Conservation (phyloP, 2,329 filamentous ascomycete species). For the Grosmannia huntii region DNA sequence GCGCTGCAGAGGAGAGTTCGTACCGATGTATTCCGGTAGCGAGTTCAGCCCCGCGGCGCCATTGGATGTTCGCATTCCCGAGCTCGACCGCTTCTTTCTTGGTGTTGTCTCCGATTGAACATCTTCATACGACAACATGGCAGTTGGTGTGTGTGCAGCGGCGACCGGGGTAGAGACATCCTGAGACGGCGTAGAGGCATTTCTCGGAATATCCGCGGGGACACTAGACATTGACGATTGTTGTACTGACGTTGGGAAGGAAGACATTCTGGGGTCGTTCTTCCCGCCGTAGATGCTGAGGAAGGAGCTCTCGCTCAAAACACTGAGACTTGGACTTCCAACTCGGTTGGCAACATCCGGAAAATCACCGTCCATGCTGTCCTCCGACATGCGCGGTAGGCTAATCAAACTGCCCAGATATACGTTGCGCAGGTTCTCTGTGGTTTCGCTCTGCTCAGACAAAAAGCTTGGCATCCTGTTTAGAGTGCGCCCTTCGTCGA, state of each 20-base stretch:
- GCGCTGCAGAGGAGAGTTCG: constrained; percentile 35
- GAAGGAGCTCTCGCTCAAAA: constrained; percentile 57
- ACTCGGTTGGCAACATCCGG: constrained; percentile 25
- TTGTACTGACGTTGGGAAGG: constrained; percentile 13
- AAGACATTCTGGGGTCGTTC: constrained; percentile 14
- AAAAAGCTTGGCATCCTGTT: constrained; percentile 52
- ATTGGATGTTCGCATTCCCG: constrained; percentile 18
- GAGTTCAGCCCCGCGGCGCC: constrained; percentile 27
- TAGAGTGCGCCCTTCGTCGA: constrained; percentile 26
- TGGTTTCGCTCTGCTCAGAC: constrained; percentile 44
- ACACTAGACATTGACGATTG: background rate
- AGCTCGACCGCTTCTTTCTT: constrained; percentile 18
- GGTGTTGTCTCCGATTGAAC: constrained; percentile 9
- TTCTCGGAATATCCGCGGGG: background rate
- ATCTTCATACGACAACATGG: background rate
- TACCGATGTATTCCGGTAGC: constrained; percentile 31
- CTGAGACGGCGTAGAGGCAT: background rate
- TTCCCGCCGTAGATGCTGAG: constrained; percentile 48
- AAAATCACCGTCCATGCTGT: constrained; percentile 19
- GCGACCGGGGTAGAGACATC: background rate
- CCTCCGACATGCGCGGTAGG: constrained; percentile 34
- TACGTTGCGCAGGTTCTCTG: constrained; percentile 47
- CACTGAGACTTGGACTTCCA: constrained; percentile 47
- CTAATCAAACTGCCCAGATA: constrained; percentile 42
- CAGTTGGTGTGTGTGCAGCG: background rate